Base-by-base conservation (phyloP, 805 yeast species). In the Wickerhamomyces xylosicus region DNA sequence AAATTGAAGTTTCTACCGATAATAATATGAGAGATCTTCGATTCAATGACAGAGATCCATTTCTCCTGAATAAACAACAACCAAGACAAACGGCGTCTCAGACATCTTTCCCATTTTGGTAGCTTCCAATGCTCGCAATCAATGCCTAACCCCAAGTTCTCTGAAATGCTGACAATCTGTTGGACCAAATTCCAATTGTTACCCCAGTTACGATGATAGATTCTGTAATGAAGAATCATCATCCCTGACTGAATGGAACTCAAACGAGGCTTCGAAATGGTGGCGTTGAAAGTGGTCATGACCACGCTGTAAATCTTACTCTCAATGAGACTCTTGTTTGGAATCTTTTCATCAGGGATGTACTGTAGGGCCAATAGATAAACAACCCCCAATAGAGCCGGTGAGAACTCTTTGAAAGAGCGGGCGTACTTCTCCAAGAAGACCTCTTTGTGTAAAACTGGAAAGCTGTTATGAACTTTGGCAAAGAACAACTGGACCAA, bases 41-140 rank as follows among this genome's bases (percentile, higher is more conserved):
- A 76, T 52, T 85, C 94, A 38, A 77, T 74, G 36, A 89, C 61
- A 2, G 95, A 67, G 9, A 81, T 69, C 97, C 97, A 90, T 55
- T 89, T 86, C 53, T 87, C 96, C 57, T 87, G 95, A 37, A 83
- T 66, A 67, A 77, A 90, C 2, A 87, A 92, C 0, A 97, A 97
- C 97, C 98, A 90, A 1, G 97, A 95, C 36, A 90, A 61, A 42
- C 97, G 67, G 49, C 85, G 74, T 38, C 98, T 69, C 36, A 90
- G 62, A 5, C 95, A 94, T 37, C 95, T 69, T 54, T 90, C 98
- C 97, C 97, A 92, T 49, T 81, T 79, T 0, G 97, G 97, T 28
- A 90, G 62, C 51, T 83, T 79, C 98, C 98, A 90, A 46, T 72
- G 74, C 41, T 81, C 77, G 52, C 97, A 89, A 53, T 89, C 90